Base-by-base conservation (phyloP, 768 basidiomycete species). In the Harrya chromipes region DNA sequence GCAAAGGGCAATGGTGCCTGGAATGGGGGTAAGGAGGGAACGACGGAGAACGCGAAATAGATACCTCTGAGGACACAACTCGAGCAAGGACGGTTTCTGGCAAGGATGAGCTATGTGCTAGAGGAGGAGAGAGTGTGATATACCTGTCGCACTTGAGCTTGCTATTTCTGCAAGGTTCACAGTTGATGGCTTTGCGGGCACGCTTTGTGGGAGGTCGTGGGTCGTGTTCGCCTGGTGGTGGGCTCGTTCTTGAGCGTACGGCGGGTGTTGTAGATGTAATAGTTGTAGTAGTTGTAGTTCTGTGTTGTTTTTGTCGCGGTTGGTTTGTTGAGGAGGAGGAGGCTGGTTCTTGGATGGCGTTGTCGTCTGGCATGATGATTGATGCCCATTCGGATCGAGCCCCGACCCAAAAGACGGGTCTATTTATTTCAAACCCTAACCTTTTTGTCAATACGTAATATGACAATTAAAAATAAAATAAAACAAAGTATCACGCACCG, bases 91-190 rank as follows among this genome's bases (percentile, higher is more conserved):
- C 88, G 83, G 60, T 85, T 90, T 69, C 90, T 90, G 65, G 35
- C 1, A 43, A 49, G 27, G 36, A 50, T 48, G 49, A 31, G 36
- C 14, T 13, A 1, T 1, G 3, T 5, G 23, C 6, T 12, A 13
- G 3, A 20, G 26, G 12, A n/a, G 23, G 20, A 13, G 20, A 29
- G 17, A 17, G 48, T n/a, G 19, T 4, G 29, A 20, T n/a, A 31
- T 23, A 86, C 88, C 88, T 83, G 69, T 92, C 90, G 73, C 90
- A 92, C 71, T 92, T 90, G 59, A 91, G 81, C 71, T 91, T 90
- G 75, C 84, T 87, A 59, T 83, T 85, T 63, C 90, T 78, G 72
- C 90, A 92, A 3, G 90, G 90, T 59, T 90, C 88, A 63, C 90
- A 92, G 70, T 92, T 92, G 58, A 92, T 90, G 16, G 90, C 88